Conservation (phyloP, 441 rosid genomes). For the Erodium moschatum region DNA sequence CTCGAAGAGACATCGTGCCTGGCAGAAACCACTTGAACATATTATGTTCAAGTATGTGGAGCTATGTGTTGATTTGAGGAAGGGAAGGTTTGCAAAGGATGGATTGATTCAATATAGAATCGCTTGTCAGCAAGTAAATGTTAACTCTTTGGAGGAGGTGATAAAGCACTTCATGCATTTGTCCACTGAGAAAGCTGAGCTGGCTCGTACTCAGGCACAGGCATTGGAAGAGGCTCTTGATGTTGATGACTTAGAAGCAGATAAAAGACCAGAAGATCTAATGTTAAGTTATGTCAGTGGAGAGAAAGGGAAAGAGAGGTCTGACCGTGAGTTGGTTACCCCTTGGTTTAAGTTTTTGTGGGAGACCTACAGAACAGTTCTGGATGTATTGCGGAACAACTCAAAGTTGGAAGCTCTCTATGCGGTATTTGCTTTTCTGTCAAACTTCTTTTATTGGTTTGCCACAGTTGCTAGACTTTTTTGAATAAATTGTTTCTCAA, state of each 20-base stretch:
- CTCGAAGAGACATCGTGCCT: conserved; percentile 83
- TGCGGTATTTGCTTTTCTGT: conserved; percentile 49
- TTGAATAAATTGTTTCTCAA: background rate
- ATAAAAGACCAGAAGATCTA: conserved; percentile 88
- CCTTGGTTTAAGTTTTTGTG: conserved; percentile 99
- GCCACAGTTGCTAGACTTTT: background rate
- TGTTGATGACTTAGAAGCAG: conserved; percentile 98
- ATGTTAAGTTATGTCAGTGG: conserved; percentile 98
- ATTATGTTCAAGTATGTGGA: conserved; percentile 94
- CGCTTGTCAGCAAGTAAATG: conserved; percentile 95
- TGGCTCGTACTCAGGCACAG: conserved; percentile 81
- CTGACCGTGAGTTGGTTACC: conserved; percentile 94
- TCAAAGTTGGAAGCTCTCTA: conserved; percentile 93
- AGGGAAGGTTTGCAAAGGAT: conserved; percentile 95
- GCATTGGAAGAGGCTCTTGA: conserved; percentile 97
- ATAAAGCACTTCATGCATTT: conserved; percentile 93
- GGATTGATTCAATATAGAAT: conserved; percentile 89
- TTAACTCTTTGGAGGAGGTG: conserved; percentile 91
- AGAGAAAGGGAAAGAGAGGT: conserved; percentile 96
- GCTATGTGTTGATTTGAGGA: conserved; percentile 88
- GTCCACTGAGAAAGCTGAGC: conserved; percentile 93
- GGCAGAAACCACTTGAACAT: conserved; percentile 85
- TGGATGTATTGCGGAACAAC: conserved; percentile 86
- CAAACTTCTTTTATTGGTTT: background rate
- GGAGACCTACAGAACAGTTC: conserved; percentile 99